A percentile compares a stretch with the other conserved stretches of the same genome.
phyloP scores from a whole-genome alignment of 2,329 filamentous ascomycete species.

The Camptophora hylomeconis region DNA sequence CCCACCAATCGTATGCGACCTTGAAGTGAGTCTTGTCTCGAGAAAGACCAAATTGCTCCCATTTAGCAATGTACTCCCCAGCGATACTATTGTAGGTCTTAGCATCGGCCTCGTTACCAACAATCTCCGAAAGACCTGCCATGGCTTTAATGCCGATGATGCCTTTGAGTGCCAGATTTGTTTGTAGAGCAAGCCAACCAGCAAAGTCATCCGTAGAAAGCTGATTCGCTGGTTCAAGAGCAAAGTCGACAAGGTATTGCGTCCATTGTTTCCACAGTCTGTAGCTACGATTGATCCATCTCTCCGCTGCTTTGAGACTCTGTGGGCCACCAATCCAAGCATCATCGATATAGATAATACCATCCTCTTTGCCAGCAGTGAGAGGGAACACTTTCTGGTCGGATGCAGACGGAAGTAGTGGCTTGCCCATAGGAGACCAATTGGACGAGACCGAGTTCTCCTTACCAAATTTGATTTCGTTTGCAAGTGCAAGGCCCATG shows the following conservation, averaged over 20 bases:
- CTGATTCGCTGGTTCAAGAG: conserved; percentile 41
- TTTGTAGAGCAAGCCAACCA: conserved; percentile 38
- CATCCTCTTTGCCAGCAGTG: conserved; percentile 34
- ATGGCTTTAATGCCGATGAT: conserved; percentile 46
- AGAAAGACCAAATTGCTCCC: conserved; percentile 58
- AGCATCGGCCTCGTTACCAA: conserved; percentile 30
- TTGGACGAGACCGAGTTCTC: too few relatives aligned
- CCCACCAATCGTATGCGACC: conserved; percentile 64
- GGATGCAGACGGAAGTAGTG: conserved; percentile 3
- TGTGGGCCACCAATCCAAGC: conserved; percentile 44
- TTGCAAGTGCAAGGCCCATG: conserved; percentile 36
- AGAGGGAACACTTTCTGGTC: conserved; percentile 23
- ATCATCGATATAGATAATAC: conserved; percentile 46
- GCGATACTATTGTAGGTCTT: conserved; percentile 30
- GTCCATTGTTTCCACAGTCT: conserved; percentile 39
- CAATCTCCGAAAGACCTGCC: conserved; percentile 37
- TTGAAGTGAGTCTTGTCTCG: conserved; percentile 58
- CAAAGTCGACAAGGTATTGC: conserved; percentile 38
- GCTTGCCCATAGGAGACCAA: conserved; percentile 9
- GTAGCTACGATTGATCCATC: conserved; percentile 51
- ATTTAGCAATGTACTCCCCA: conserved; percentile 47
- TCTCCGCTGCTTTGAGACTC: conserved; percentile 43
- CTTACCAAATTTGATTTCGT: conserved; percentile 25
- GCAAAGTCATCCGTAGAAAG: conserved; percentile 46
- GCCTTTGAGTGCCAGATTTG: conserved; percentile 45